These are phyloP conservation scores for Ceriops tagal DNA, from an alignment of 345 rosid genomes.

Conservation along the genomic window DNA sequence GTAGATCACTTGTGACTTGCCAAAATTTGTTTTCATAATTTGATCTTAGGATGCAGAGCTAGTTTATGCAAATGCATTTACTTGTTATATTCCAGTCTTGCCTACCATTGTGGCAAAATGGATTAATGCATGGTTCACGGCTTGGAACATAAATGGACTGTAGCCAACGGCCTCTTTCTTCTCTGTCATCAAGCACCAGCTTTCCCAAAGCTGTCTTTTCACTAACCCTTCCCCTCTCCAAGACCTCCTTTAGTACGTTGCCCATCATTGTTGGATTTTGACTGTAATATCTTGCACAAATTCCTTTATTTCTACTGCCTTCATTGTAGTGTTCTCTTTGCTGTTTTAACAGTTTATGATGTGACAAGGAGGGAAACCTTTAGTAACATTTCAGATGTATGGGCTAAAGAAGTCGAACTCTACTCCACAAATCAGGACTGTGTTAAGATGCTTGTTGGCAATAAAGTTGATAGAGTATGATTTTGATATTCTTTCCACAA, in stretches of 20 bases:
- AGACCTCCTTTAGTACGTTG: too few species aligned
- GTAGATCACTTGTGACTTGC: too few species aligned
- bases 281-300: not conserved
- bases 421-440: constrained; percentile 74
- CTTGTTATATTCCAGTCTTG: too few species aligned
- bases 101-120: too few species aligned
- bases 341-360: constrained; percentile 63
- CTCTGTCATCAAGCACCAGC: too few species aligned
- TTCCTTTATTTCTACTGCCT: not conserved
- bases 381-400: constrained; percentile 74
- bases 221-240: too few species aligned
- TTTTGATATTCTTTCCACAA: not conserved
- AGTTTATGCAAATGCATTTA: not conserved
- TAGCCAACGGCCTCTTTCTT: too few species aligned
- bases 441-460: constrained; percentile 92
- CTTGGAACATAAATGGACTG: too few species aligned
- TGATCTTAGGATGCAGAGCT: not conserved
- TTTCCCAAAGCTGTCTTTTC: too few species aligned
- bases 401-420: constrained; percentile 93
- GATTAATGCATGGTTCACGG: too few species aligned
- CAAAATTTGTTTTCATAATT: not conserved
- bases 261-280: too few species aligned
- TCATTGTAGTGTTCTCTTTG: constrained; percentile 2
- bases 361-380: constrained; percentile 89
- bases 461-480: constrained; percentile 86